Evolutionary conservation across 2,329 filamentous ascomycete genomes (phyloP).

Genomic region (Echinosphaeria canescens): DNA sequence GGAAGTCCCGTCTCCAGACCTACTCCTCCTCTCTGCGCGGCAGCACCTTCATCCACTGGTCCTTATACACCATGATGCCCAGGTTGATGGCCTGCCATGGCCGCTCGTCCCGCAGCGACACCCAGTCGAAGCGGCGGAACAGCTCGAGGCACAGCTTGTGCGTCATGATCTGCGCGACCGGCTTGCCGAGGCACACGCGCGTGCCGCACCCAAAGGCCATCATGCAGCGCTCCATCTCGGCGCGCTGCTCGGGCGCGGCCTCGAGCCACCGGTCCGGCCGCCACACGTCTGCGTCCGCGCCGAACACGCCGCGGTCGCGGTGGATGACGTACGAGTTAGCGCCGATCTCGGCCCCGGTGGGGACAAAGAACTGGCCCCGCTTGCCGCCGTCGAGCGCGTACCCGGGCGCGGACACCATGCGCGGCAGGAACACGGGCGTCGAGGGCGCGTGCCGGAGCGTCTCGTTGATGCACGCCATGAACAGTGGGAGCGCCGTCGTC

Average conservation of each 20-base stretch:
- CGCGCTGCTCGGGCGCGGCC: constrained; percentile 16
- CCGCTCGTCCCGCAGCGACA: too few species aligned
- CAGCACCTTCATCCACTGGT: too few species aligned
- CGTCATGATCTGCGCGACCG: constrained; percentile 18
- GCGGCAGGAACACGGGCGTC: constrained; percentile 29
- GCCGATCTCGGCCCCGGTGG: constrained; percentile 27
- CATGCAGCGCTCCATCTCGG: constrained; percentile 31
- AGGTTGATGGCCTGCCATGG: too few species aligned
- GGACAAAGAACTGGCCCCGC: constrained; percentile 22
- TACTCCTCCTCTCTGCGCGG: too few species aligned
- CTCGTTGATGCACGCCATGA: constrained; percentile 34
- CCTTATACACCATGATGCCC: too few species aligned
- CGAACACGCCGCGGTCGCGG: constrained; percentile 23
- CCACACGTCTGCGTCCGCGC: constrained; percentile 25
- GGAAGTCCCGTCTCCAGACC: too few species aligned
- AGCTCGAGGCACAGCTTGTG: constrained; percentile 20
- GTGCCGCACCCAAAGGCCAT: constrained; percentile 20
- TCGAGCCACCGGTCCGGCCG: constrained; percentile 32
- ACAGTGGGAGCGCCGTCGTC: constrained; percentile 24
- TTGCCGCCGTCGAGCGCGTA: constrained; percentile 27
- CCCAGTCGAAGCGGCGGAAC: too few species aligned
- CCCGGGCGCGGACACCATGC: constrained; percentile 25
- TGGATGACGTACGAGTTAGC: constrained; percentile 32
- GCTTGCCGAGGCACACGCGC: constrained; percentile 20
- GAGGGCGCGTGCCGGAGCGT: constrained; percentile 32